phyloP scores from a whole-genome alignment of 2,329 filamentous ascomycete genomes.

The Ophiosphaerella narmari region DNA sequence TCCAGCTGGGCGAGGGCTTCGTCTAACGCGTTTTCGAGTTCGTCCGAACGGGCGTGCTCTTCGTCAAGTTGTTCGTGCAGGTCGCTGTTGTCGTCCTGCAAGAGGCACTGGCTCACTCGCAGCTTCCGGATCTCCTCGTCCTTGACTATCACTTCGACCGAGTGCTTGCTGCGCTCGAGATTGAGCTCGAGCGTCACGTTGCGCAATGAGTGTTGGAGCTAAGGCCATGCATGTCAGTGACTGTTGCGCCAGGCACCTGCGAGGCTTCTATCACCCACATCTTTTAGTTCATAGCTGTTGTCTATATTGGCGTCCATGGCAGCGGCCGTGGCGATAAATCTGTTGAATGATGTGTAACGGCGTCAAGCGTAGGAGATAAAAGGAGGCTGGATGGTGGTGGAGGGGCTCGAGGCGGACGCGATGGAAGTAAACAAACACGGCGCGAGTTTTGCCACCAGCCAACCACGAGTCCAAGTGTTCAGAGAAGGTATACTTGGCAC shows the following conservation, averaged over 20 bases:
- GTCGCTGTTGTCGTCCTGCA: constrained; percentile 74
- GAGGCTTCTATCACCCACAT: constrained; percentile 31
- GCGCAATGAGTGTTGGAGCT: constrained; percentile 57
- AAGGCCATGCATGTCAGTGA: constrained; percentile 14
- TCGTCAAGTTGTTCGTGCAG: constrained; percentile 67
- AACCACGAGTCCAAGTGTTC: background rate
- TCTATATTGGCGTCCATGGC: constrained; percentile 34
- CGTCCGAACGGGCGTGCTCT: constrained; percentile 64
- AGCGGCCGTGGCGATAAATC: constrained; percentile 29
- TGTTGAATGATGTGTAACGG: constrained; percentile 22
- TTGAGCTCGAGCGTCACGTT: constrained; percentile 67
- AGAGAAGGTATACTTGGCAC: background rate
- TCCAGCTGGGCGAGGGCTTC: constrained; percentile 54
- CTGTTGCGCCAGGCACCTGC: constrained; percentile 2
- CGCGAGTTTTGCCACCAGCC: constrained; percentile 11
- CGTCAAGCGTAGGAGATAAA: constrained; percentile 18
- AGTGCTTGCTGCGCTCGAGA: constrained; percentile 68
- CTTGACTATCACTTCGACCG: constrained; percentile 70
- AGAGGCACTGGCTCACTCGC: constrained; percentile 65
- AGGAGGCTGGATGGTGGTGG: constrained; percentile 11
- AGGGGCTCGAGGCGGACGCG: constrained; percentile 33
- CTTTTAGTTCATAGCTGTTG: constrained; percentile 37
- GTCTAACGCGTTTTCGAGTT: constrained; percentile 56
- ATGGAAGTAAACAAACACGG: constrained; percentile 40
- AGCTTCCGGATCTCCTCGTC: constrained; percentile 75